These are phyloP conservation scores for Cystobasidiopsis lactophilus DNA, from an alignment of 768 basidiomycete genomes.

Conservation along the genomic window DNA sequence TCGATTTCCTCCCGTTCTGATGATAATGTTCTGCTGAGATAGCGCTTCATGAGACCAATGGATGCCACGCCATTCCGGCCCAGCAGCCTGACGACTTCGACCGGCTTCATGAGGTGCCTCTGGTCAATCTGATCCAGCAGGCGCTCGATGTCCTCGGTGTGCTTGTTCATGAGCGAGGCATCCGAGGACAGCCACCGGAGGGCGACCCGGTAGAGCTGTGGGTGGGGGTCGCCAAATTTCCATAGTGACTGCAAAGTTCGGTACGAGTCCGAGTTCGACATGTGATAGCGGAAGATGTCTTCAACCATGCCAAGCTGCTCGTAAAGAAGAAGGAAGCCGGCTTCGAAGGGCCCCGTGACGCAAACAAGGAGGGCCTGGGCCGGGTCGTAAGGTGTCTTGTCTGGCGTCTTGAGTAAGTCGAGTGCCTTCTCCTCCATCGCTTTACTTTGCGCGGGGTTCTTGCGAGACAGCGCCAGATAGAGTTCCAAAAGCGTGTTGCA, in stretches of 20 bases:
- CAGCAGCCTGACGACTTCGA: constrained; percentile 73
- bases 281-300: constrained; percentile 55
- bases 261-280: constrained; percentile 18
- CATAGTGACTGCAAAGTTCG: constrained; percentile 53
- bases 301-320: constrained; percentile 90
- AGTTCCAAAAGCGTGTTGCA: constrained; percentile 94
- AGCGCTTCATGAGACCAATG: constrained; percentile 74
- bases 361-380: constrained; percentile 90
- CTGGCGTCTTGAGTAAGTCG: constrained; percentile 37
- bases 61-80: constrained; percentile 74
- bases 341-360: constrained; percentile 56
- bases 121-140: constrained; percentile 60
- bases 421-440: constrained; percentile 40
- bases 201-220: constrained; percentile 64
- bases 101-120: constrained; percentile 59
- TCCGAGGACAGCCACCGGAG: constrained; percentile 72
- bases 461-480: constrained; percentile 39
- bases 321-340: constrained; percentile 73
- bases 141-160: constrained; percentile 44
- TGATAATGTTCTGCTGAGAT: constrained; percentile 61
- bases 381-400: constrained; percentile 47
- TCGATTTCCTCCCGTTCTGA: constrained; percentile 51
- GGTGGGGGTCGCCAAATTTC: constrained; percentile 45
- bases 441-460: constrained; percentile 22
- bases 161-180: constrained; percentile 45